Base-by-base conservation (phyloP, 345 rosid species). In the Eucalyptus decipiens region DNA sequence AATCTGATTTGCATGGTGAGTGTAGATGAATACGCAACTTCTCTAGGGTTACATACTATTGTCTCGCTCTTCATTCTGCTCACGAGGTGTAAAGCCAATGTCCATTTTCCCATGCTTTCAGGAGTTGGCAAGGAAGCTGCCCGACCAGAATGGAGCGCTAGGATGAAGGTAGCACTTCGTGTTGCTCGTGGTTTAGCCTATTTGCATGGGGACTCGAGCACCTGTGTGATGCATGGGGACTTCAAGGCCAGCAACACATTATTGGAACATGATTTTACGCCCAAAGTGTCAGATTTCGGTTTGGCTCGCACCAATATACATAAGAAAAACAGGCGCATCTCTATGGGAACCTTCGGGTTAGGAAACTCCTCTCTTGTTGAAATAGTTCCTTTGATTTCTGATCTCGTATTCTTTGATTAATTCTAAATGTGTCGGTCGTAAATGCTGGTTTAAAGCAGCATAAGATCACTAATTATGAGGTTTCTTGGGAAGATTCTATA, bases 151-250 rank as follows among this genome's bases (percentile, higher is more conserved):
- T 97, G 99, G 99, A 95, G 94, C 87, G 92, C 99, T 88, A 90
- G 99, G 88, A 92, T 97, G 89, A 97, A 97, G 93, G 95, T 97
- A 91, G 99, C 99, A 69, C 96, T 97, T 40, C 98, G 98, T 91
- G 97, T 98, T 16, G 99, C 98, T 42, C 96, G 99, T 88, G 99
- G 99, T 56, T 92, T 97, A 65, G 98, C 97, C 56, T 97, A 97
- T 92, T 93, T 97, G 87, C 99, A 96, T 81, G 99, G 97, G 94
- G 99, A 97, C 90, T 96, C 98, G 12, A 96, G 99, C 90, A 8
- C 51, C 51, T 93, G 95, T 42, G 98, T 97, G 85, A 97, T 97
- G 89, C 99, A 97, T 89, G 91, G 99, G 93, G 98, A 97, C 92
- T 96, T 97, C 93, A 97, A 97, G 93, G 89, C 99, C 23, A 97